Evolutionary conservation across 2,329 filamentous ascomycete species (phyloP), one percentile per base, ranked within the genome.

Genomic region (Neospermospora avenae): DNA sequence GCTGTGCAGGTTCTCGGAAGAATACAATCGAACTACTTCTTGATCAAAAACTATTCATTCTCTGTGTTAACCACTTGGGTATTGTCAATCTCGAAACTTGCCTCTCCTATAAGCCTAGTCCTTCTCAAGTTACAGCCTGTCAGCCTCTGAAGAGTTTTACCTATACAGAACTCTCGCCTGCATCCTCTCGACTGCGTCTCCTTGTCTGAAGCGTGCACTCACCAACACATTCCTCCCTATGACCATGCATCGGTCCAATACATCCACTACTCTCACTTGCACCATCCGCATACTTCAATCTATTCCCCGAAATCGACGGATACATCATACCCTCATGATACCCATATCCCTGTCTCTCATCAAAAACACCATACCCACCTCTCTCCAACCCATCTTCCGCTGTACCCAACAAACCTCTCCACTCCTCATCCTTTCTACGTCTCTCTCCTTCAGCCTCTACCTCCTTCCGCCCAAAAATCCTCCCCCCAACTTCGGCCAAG

Each of bases 181-280:
- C 28, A 31, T 31, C 28, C 11, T 53, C 49, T 28, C 39, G 18
- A 57, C 58, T 61, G 8, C 53, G 37, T 46, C 62, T 49, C 18
- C 59, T 59, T 10, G 28, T 41, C 34, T 52, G 44, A 22, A 56
- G 20, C 16, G 44, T 39, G 39, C 55, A 57, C 7, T 57, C 57
- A 8, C 48, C 58, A 39, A 57, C 31, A 57, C 60, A 56, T 6
- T 55, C 56, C 44, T 57, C 41, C 56, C 41, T 41, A 48, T 55
- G 44, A 20, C 52, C 52, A 42, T 57, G 58, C 49, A 61, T 55
- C 20, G 53, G 25, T 18, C 61, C 61, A 13, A 49, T 56, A 52
- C 64, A 65, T 48, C 18, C 46, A 59, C 35, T 58, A 55, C 55
- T 60, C 34, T 61, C 61, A 39, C 60, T 63, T 34, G 16, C 53